Percentiles rank a stretch among this genome's conserved stretches.
These are phyloP conservation scores for Starmerella apis DNA, from an alignment of 805 yeast genomes.

Conservation along the genomic window DNA sequence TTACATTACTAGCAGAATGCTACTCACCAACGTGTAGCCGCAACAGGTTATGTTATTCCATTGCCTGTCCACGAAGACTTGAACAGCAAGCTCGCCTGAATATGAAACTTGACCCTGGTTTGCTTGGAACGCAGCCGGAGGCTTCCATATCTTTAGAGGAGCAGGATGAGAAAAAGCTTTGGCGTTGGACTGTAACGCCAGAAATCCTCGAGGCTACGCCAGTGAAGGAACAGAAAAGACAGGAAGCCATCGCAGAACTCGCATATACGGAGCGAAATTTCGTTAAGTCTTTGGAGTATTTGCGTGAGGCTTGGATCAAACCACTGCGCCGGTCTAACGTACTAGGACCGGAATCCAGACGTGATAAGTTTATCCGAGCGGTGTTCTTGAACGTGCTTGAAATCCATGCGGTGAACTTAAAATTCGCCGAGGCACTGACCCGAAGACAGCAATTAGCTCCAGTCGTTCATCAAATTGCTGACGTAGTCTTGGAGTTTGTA, in stretches of 20 bases:
- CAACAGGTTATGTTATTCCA: slow-evolving; percentile 79
- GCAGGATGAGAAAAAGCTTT: slow-evolving; percentile 63
- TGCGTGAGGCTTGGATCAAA: slow-evolving; percentile 87
- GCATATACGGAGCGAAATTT: slow-evolving; percentile 90
- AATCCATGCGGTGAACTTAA: slow-evolving; percentile 69
- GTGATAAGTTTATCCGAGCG: slow-evolving; percentile 82
- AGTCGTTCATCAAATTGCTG: slow-evolving; percentile 77
- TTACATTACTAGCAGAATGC: slow-evolving; percentile 84
- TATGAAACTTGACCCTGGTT: slow-evolving; percentile 76
- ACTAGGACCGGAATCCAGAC: slow-evolving; percentile 76
- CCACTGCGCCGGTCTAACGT: slow-evolving; percentile 79
- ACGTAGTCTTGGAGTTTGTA: slow-evolving; percentile 70
- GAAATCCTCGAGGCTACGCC: slow-evolving; percentile 66
- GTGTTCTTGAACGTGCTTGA: slow-evolving; percentile 87
- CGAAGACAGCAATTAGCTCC: slow-evolving; percentile 78
- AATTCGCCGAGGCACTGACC: slow-evolving; percentile 79
- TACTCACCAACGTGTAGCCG: slow-evolving; percentile 94
- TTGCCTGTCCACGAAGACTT: slow-evolving; percentile 89
- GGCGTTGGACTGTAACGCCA: slow-evolving; percentile 87
- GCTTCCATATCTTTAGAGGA: slow-evolving; percentile 33
- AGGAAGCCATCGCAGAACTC: slow-evolving; percentile 88
- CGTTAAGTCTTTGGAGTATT: slow-evolving; percentile 84
- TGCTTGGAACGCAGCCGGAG: slow-evolving; percentile 56
- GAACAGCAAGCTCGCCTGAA: slow-evolving; percentile 92
- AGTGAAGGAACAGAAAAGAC: slow-evolving; percentile 80